Evolutionary conservation across 768 basidiomycete species (phyloP).

Genomic region (Steccherinum ochraceum): DNA sequence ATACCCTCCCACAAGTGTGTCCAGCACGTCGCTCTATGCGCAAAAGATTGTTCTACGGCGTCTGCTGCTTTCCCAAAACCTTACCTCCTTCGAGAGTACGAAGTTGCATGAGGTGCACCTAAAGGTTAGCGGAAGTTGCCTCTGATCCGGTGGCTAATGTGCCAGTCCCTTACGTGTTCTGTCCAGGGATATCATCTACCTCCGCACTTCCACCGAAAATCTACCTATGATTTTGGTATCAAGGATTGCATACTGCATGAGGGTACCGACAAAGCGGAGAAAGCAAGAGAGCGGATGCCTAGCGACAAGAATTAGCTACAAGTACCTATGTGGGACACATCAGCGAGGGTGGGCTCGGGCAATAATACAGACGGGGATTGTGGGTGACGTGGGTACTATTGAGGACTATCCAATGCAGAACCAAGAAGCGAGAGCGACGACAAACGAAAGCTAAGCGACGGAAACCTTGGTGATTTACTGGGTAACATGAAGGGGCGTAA

Average conservation of each 20-base stretch:
- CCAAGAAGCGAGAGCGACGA: no score
- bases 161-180: neutral
- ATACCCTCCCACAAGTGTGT: neutral
- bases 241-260: neutral
- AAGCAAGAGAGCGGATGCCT: neutral
- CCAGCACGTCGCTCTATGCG: neutral
- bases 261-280: neutral
- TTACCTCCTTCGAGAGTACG: neutral
- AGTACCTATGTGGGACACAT: neutral
- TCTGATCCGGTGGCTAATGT: neutral
- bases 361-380: neutral
- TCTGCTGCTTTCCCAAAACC: neutral
- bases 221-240: neutral
- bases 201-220: neutral
- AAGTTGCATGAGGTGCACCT: no score
- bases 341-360: neutral
- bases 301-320: neutral
- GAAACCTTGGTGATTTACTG: neutral
- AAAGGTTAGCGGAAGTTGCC: neutral
- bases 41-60: neutral
- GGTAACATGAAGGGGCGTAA: neutral
- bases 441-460: no score
- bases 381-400: neutral
- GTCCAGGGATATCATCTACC: neutral
- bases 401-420: neutral